Evolutionary conservation across 1,139 yeast genomes (phyloP), one percentile per base, ranked within the genome.

Genomic region (Candida buenavistaensis): DNA sequence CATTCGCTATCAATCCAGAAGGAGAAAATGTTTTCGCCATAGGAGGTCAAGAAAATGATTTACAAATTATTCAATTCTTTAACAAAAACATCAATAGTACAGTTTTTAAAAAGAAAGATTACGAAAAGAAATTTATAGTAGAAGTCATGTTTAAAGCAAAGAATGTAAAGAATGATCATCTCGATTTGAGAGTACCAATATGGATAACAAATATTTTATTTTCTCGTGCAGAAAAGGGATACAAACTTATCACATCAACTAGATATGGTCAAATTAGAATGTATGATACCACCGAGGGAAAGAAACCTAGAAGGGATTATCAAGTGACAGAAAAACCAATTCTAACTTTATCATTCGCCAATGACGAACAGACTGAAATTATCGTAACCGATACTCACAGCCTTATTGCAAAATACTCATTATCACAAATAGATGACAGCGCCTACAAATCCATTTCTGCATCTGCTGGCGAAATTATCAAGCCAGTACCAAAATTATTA

Each of bases 31-130:
- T 78, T 2, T 75, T 79, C 57, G 90, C 87, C 0, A 75, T 64
- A 50, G 95, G 92, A 31, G 95, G 94, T 28, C 78, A 82, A 52
- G 89, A 84, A 46, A 77, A 78, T 43, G 83, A 82, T 47, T 61
- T 82, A 3, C 75, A 74, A 40, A 57, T 84, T 14, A 57, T 79
- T 2, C 57, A 67, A 33, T 42, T 82, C 12, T 67, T 62, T 32
- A 59, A 59, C 4, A 45, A 45, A 16, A 51, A 46, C 14, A 32
- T 54, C 13, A 47, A 49, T 32, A 45, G 46, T 24, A 38, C 50
- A n/a, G 26, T 52, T 6, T 47, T 47, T 49, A 35, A 46, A 26
- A 39, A 39, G 22, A 40, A 51, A 6, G 33, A 44, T 14, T 40
- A 49, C 29, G 39, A 36, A 13, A 44, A 47, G 10, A 38, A 39